A percentile compares a stretch with the other conserved stretches of the same genome.
phyloP scores from a whole-genome alignment of 2,329 filamentous ascomycete species.

The Ilyonectria sp. region DNA sequence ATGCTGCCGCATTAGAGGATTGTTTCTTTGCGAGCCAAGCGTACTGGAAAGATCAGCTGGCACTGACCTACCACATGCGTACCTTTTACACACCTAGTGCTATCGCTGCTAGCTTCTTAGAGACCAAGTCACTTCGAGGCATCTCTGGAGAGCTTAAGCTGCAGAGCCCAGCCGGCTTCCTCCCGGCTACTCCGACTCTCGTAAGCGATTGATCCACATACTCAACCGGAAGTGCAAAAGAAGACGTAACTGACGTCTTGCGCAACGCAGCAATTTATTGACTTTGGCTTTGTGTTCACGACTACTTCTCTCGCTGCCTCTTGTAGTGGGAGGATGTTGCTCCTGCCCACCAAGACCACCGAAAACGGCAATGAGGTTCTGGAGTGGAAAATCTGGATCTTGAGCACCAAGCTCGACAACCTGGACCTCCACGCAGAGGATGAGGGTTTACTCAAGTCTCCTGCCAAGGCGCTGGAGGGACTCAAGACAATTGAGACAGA shows the following conservation, averaged over 20 bases:
- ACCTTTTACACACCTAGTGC: conserved; percentile 17
- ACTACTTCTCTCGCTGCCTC: conserved; percentile 16
- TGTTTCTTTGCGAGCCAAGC: conserved; percentile 31
- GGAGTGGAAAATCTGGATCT: conserved; percentile 37
- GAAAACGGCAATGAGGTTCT: not conserved
- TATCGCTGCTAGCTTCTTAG: not conserved
- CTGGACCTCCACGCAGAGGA: conserved; percentile 29
- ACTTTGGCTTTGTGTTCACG: conserved; percentile 21
- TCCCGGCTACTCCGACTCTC: conserved; percentile 29
- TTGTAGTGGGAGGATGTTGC: conserved; percentile 22
- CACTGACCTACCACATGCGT: conserved; percentile 36
- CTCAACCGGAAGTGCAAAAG: not conserved
- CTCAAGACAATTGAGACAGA: not conserved
- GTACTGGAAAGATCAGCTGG: conserved; percentile 38
- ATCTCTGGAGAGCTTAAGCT: conserved; percentile 15
- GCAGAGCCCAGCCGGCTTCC: conserved; percentile 21
- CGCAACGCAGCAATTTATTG: conserved; percentile 31
- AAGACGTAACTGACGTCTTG: not conserved
- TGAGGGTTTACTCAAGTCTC: conserved; percentile 9
- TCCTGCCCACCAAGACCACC: conserved; percentile 14
- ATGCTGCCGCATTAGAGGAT: conserved; percentile 1
- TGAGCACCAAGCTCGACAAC: conserved; percentile 33
- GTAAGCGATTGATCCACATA: not conserved
- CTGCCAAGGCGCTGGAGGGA: not conserved
- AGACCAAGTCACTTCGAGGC: conserved; percentile 6